Base-by-base conservation (phyloP, 305 asterid species). In the Rubia peregrina region DNA sequence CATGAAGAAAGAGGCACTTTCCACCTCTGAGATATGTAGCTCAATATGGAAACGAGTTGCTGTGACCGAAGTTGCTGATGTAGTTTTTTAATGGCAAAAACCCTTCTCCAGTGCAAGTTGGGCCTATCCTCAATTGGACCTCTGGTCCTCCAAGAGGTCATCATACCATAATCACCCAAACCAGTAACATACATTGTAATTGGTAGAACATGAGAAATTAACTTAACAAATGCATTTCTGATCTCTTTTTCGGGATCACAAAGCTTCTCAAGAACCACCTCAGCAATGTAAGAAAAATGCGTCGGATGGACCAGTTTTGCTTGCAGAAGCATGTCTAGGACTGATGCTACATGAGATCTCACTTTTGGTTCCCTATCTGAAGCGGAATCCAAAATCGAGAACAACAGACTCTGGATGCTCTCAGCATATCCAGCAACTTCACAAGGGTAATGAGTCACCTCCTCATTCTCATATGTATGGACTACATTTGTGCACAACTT, bases 11-110 rank as follows among this genome's bases (percentile, higher is more conserved):
- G 83, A 75, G 98, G 90, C 66, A 83, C 96, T 82, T 91, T 91
- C 97, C 98, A 95, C 79, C 98, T 87, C 83, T 90, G 99, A 69
- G 99, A 90, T 74, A 95, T 86, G 85, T 88, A 95, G 84, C 95
- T 90, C 86, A 95, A 86, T 79, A 91, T 78, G 72, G 97, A 83
- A 83, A 95, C 95, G 78, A 95, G 90, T 70, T 95, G 99, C 83
- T 91, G 97, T 55, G 99, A 88, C 70, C 91, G 97, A 79, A 95
- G 87, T 79, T 85, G 89, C 79, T 84, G 96, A 36, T 96, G 91
- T 82, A 90, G 80, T 83, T 87, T 88, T 88, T 87, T 86, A 60
- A 95, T 89, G 69, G 97, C 90, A 89, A 95, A 89, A 67, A 91
- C 80, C 80, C 90, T 96, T 85, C 90, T 95, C 99, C 99, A 95